These are phyloP conservation scores for Dalbergia oliveri DNA, from an alignment of 306 rosid species.

Conservation along the genomic window DNA sequence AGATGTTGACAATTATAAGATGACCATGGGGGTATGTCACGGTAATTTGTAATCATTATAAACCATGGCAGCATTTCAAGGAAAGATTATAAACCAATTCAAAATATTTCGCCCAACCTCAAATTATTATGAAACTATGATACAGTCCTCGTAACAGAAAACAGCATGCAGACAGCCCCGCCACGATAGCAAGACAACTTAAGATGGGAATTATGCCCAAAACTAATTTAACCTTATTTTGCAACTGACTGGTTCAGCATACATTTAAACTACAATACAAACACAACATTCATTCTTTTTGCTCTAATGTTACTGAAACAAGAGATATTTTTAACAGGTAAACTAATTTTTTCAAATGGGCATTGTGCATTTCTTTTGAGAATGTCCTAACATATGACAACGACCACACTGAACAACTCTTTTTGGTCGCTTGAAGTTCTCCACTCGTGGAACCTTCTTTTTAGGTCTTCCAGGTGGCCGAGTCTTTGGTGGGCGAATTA, in stretches of 20 bases:
- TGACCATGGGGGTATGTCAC: too few species aligned
- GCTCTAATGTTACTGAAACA: conserved; percentile 46
- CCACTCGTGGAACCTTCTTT: conserved; percentile 90
- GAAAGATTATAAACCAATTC: conserved; percentile 24
- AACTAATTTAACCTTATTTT: conserved; percentile 53
- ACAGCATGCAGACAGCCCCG: conserved; percentile 32
- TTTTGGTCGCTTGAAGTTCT: conserved; percentile 96
- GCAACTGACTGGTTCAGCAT: conserved; percentile 55
- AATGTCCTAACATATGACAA: conserved; percentile 98
- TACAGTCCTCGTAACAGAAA: conserved; percentile 20
- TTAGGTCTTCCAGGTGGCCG: conserved; percentile 99
- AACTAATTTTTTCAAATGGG: conserved; percentile 64
- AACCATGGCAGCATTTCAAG: conserved; percentile 8
- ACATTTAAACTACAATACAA: conserved; percentile 68
- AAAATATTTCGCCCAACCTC: conserved; percentile 12
- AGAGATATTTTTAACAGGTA: conserved; percentile 49
- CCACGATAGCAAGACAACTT: not conserved
- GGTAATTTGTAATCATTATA: not conserved
- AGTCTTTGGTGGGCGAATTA: conserved; percentile 86
- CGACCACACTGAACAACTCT: conserved; percentile 98
- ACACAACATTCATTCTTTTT: conserved; percentile 59
- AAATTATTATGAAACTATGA: conserved; percentile 4
- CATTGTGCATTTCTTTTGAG: conserved; percentile 96
- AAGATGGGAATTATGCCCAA: conserved; percentile 44
- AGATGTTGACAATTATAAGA: too few species aligned